Conservation (phyloP, 805 yeast genomes). For the Hanseniaspora mollemarum region DNA sequence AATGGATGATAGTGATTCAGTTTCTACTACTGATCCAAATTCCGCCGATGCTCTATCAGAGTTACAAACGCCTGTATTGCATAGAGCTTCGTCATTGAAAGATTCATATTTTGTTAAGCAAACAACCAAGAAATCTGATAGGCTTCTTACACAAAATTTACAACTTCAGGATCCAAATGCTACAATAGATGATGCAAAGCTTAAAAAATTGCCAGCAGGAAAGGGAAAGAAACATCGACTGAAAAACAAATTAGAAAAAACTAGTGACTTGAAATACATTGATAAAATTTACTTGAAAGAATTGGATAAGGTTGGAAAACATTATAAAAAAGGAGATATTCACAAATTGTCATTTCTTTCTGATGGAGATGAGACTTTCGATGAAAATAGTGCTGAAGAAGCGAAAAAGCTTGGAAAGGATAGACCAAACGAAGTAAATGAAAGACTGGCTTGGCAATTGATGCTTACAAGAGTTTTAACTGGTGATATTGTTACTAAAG, state of each 20-base stretch:
- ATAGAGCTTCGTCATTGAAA: neutral
- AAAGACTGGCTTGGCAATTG: conserved; percentile 89
- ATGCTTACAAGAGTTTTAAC: conserved; percentile 83
- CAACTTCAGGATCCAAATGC: neutral
- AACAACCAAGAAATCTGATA: conserved; percentile 3
- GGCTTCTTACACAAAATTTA: neutral
- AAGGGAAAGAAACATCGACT: neutral
- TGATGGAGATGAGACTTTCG: conserved; percentile 31
- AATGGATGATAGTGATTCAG: conserved; percentile 1
- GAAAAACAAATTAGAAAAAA: neutral
- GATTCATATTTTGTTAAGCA: conserved; percentile 6
- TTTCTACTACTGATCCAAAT: neutral
- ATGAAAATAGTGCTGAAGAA: conserved; percentile 27
- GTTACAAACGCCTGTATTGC: neutral
- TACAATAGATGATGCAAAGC: neutral
- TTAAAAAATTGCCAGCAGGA: neutral
- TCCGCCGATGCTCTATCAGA: neutral
- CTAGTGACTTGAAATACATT: neutral
- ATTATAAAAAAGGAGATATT: neutral
- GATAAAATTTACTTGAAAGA: neutral
- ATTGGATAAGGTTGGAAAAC: neutral
- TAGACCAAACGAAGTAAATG: conserved; percentile 31
- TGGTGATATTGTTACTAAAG: conserved; percentile 88
- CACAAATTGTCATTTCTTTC: conserved; percentile 14
- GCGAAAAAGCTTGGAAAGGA: conserved; percentile 27